These are phyloP conservation scores for Solanum chmielewskii DNA, from an alignment of 257 asterid genomes.

Conservation along the genomic window DNA sequence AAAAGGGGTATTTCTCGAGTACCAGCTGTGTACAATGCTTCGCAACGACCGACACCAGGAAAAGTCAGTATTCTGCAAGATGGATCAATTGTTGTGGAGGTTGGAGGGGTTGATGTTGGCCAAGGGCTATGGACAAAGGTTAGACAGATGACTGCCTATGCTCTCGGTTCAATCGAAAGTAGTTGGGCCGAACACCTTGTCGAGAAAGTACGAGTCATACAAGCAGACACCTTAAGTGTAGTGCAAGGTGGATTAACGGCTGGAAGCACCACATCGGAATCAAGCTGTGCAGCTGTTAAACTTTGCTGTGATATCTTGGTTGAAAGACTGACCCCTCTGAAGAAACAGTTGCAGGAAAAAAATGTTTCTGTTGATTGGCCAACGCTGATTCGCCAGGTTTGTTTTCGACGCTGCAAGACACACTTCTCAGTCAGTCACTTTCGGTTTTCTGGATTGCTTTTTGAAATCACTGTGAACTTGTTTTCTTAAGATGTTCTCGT, in stretches of 20 bases:
- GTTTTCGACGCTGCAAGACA: not conserved
- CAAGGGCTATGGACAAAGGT: conserved; percentile 41
- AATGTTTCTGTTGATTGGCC: conserved; percentile 49
- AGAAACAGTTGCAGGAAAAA: conserved; percentile 33
- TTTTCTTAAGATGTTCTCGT: not conserved
- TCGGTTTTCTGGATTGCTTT: not conserved
- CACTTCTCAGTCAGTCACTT: not conserved
- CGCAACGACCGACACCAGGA: conserved; percentile 36
- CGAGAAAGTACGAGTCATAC: conserved; percentile 59
- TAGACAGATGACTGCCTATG: conserved; percentile 48
- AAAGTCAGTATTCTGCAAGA: conserved; percentile 64
- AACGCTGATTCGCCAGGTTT: conserved; percentile 44
- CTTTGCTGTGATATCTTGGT: conserved; percentile 55
- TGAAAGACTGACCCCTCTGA: conserved; percentile 39
- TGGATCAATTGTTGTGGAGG: conserved; percentile 60
- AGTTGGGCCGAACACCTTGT: conserved; percentile 35
- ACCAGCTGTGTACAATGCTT: conserved; percentile 29
- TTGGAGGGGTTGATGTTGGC: conserved; percentile 70
- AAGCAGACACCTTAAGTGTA: conserved; percentile 57
- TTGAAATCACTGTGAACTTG: not conserved
- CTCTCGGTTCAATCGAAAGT: conserved; percentile 35
- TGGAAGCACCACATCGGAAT: conserved; percentile 72
- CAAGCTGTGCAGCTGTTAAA: conserved; percentile 68
- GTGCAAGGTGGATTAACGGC: conserved; percentile 59
- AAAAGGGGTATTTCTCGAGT: conserved; percentile 71